A percentile compares a stretch with the other conserved stretches of the same genome.
Conservation (phyloP, 352 stramenopile genomes). For the Globisporangium emineosum region DNA sequence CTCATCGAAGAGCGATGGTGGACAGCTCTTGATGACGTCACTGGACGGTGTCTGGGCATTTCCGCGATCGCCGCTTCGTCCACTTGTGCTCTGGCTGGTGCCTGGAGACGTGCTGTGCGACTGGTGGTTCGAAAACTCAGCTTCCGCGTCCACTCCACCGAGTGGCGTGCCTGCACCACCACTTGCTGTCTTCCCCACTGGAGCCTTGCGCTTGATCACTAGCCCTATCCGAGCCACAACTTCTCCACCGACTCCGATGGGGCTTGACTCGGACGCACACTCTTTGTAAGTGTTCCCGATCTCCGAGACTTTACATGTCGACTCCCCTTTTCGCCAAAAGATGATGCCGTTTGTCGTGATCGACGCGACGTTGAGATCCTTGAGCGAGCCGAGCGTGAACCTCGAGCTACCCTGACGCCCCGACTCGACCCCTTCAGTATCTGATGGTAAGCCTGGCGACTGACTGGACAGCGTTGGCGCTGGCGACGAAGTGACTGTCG, state of each 20-base stretch:
- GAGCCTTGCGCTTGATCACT: conserved; percentile 43
- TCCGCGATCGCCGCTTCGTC: conserved; percentile 15
- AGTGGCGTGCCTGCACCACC: not conserved
- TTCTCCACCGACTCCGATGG: conserved; percentile 56
- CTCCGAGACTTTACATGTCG: conserved; percentile 31
- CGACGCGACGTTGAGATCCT: conserved; percentile 59
- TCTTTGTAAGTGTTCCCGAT: conserved; percentile 36
- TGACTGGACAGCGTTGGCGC: conserved; percentile 9
- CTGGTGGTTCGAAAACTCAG: not conserved
- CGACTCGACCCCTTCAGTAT: not conserved
- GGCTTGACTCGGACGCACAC: conserved; percentile 33
- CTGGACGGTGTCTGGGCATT: not conserved
- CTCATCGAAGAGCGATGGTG: conserved; percentile 62
- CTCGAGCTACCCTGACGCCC: conserved; percentile 13
- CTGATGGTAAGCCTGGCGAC: conserved; percentile 1
- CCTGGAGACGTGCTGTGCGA: not conserved
- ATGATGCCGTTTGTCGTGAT: conserved; percentile 61
- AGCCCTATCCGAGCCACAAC: conserved; percentile 46
- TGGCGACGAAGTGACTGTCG: conserved; percentile 7
- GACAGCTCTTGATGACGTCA: conserved; percentile 12
- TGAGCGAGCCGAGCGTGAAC: conserved; percentile 46
- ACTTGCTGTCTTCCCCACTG: not conserved
- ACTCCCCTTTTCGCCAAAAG: conserved; percentile 60
- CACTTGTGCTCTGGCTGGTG: conserved; percentile 7
- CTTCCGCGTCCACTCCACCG: not conserved